Conservation (phyloP, 2,329 filamentous ascomycete species). For the Sclerotinia subarctica region DNA sequence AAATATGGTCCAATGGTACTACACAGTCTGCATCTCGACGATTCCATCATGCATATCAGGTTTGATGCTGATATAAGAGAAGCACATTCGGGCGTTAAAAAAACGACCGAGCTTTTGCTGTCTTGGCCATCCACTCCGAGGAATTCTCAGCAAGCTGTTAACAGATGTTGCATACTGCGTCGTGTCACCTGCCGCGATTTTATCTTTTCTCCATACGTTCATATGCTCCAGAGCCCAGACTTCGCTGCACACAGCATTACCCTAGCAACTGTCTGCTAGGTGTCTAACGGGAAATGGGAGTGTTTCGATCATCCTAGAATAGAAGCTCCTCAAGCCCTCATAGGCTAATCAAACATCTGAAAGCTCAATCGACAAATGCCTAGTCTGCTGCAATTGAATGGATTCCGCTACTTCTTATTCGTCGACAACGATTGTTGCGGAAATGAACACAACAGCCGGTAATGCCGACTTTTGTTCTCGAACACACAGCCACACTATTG, state of each 20-base stretch:
- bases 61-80: neutral
- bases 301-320: neutral
- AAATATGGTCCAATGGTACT: neutral
- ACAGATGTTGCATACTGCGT: slow-evolving; percentile 5
- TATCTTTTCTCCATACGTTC: slow-evolving; percentile 11
- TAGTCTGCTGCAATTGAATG: slow-evolving; percentile 2
- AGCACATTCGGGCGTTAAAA: neutral
- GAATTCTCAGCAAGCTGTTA: neutral
- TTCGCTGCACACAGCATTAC: neutral
- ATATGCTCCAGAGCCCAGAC: slow-evolving; percentile 8
- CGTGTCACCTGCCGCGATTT: slow-evolving; percentile 1
- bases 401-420: neutral
- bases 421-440: neutral
- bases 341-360: neutral
- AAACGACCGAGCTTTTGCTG: neutral
- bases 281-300: neutral
- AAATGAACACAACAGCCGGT: neutral
- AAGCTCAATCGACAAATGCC: neutral
- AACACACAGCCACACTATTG: slow-evolving; percentile 1
- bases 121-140: neutral
- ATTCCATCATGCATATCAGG: neutral
- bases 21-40: neutral
- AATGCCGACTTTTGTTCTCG: neutral
- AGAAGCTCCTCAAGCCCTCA: neutral
- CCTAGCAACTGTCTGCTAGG: neutral